phyloP scores from a whole-genome alignment of 495 filamentous ascomycete species.

The Penicillium salamii region DNA sequence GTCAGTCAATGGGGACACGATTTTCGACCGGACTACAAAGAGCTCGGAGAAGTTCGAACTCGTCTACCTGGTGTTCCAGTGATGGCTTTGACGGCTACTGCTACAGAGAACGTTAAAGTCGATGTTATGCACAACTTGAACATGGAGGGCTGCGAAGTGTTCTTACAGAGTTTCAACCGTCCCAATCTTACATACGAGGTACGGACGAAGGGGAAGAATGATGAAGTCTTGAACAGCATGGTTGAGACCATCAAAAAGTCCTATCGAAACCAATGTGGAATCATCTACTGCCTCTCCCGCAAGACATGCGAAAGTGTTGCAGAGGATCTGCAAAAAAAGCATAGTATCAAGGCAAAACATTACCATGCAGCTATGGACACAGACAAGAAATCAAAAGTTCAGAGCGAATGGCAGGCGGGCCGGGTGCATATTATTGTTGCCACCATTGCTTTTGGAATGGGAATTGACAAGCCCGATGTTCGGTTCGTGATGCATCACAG shows the following conservation, averaged over 20 bases:
- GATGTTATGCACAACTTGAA: conserved; percentile 87
- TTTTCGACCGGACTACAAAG: conserved; percentile 95
- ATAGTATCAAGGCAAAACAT: conserved; percentile 70
- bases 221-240: conserved; percentile 62
- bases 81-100: conserved; percentile 93
- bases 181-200: conserved; percentile 90
- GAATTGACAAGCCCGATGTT: conserved; percentile 95
- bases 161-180: conserved; percentile 90
- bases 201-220: conserved; percentile 51
- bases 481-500: conserved; percentile 92
- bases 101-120: conserved; percentile 84
- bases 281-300: conserved; percentile 90
- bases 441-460: conserved; percentile 99
- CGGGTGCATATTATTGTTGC: conserved; percentile 86
- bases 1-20: conserved; percentile 99
- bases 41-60: conserved; percentile 66
- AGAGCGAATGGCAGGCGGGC: conserved; percentile 78
- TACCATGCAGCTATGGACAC: conserved; percentile 81
- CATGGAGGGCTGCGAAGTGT: conserved; percentile 72
- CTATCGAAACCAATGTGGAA: conserved; percentile 74
- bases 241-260: conserved; percentile 63
- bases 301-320: conserved; percentile 80
- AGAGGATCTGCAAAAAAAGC: conserved; percentile 53
- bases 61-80: conserved; percentile 75
- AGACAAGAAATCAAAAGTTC: conserved; percentile 60